These are phyloP conservation scores for Metarhizium guizhouense DNA, from an alignment of 2,329 filamentous ascomycete species.

Conservation along the genomic window DNA sequence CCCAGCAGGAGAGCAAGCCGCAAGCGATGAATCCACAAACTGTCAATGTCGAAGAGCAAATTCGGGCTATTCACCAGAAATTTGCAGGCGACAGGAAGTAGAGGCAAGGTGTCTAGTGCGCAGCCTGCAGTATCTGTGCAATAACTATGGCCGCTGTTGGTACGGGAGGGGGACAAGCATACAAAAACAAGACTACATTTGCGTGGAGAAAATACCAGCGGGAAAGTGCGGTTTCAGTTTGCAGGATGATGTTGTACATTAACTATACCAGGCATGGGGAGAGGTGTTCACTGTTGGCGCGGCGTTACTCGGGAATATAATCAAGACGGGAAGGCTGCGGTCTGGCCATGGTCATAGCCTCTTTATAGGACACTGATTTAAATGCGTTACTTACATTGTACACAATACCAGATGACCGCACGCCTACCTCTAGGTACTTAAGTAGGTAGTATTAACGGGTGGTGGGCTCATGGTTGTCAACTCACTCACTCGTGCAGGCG, in stretches of 20 bases:
- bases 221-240: neutral
- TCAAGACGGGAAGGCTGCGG: neutral
- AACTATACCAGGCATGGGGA: slow-evolving; percentile 4
- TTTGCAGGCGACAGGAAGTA: slow-evolving; percentile 32
- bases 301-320: slow-evolving; percentile 1
- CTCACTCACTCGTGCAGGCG: no score
- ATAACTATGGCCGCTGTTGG: neutral
- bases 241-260: slow-evolving; percentile 1
- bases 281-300: neutral
- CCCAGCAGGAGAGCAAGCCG: slow-evolving; percentile 50
- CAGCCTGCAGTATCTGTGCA: no score
- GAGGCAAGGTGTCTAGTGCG: neutral
- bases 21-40: slow-evolving; percentile 50
- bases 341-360: neutral
- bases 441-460: no score
- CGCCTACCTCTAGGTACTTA: no score
- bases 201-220: neutral
- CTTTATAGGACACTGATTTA: neutral
- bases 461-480: no score
- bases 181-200: neutral
- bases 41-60: slow-evolving; percentile 80
- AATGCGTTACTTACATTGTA: no score
- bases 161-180: neutral
- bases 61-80: slow-evolving; percentile 53
- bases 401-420: no score